These are phyloP conservation scores for Leishmania amazonensis DNA, from an alignment of 208 protist species.

Conservation along the genomic window DNA sequence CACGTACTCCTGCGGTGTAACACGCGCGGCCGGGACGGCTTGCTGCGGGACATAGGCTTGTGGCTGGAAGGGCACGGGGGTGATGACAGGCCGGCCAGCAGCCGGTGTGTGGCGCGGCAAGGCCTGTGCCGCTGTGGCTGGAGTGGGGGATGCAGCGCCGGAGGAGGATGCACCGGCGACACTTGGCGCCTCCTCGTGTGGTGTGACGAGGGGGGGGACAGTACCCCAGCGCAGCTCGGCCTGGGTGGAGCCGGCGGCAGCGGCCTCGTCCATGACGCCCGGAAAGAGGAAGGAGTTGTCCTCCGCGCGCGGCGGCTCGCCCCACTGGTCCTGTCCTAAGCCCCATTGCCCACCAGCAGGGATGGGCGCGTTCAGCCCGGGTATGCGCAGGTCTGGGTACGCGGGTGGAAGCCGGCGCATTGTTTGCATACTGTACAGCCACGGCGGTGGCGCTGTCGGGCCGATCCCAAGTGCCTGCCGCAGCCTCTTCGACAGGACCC, in stretches of 20 bases:
- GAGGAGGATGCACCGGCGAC: conserved; percentile 3
- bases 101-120: conserved; percentile 18
- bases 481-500: conserved; percentile 92
- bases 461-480: conserved; percentile 97
- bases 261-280: conserved; percentile 81
- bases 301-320: conserved; percentile 93
- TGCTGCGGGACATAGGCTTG: conserved; percentile 60
- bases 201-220: conserved; percentile 31
- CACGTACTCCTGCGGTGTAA: conserved; percentile 75
- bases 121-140: conserved; percentile 11
- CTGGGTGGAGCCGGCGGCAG: conserved; percentile 21
- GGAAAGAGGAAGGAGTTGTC: conserved; percentile 86
- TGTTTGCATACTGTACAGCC: conserved; percentile 99
- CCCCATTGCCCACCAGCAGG: conserved; percentile 96
- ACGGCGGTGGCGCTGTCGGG: conserved; percentile 95
- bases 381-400: conserved; percentile 98
- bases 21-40: conserved; percentile 27
- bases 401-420: conserved; percentile 98
- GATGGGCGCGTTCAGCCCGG: conserved; percentile 99
- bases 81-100: conserved; percentile 36
- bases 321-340: conserved; percentile 96
- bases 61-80: conserved; percentile 70
- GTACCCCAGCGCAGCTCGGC: conserved; percentile 40
- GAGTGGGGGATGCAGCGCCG: conserved; percentile 13
- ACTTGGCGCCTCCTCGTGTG: conserved; percentile 3